Evolutionary conservation across 1,284 basidiomycete genomes (phyloP).

Genomic region (Melampsora americana): DNA sequence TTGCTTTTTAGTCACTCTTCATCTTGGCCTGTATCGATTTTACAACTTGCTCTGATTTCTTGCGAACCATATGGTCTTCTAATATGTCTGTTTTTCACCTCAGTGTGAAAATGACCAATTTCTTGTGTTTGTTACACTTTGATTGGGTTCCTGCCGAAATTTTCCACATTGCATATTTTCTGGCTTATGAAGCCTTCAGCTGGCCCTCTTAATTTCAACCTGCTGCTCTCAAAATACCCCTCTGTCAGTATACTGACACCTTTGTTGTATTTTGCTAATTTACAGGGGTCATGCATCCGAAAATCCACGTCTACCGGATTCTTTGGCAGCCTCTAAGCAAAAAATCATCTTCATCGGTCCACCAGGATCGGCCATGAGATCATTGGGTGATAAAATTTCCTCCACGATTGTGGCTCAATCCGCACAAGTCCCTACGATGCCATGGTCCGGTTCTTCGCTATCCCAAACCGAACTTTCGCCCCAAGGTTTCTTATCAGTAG

Average conservation of each 20-base stretch:
- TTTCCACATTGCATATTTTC: too few relatives aligned
- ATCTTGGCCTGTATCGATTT: too few relatives aligned
- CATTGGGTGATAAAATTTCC: slow-evolving; percentile 98
- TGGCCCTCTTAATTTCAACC: background rate
- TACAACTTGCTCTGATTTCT: too few relatives aligned
- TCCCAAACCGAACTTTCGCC: slow-evolving; percentile 80
- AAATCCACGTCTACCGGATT: slow-evolving; percentile 96
- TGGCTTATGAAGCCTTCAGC: too few relatives aligned
- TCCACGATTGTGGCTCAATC: slow-evolving; percentile 98
- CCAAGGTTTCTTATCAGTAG: slow-evolving; percentile 87
- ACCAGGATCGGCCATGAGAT: slow-evolving; percentile 97
- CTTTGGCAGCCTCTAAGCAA: slow-evolving; percentile 81
- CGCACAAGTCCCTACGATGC: slow-evolving; percentile 96
- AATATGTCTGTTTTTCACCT: background rate
- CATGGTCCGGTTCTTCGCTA: slow-evolving; percentile 97
- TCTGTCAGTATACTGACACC: background rate
- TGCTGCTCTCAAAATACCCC: background rate
- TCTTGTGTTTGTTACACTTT: too few relatives aligned
- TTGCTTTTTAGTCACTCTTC: too few relatives aligned
- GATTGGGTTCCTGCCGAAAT: too few relatives aligned
- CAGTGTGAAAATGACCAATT: too few relatives aligned
- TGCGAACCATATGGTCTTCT: background rate
- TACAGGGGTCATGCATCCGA: slow-evolving; percentile 89
- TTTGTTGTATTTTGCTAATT: background rate
- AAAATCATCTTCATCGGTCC: slow-evolving; percentile 99